Base-by-base conservation (phyloP, 2,329 filamentous ascomycete genomes). In the Amesomyces nigricolor region DNA sequence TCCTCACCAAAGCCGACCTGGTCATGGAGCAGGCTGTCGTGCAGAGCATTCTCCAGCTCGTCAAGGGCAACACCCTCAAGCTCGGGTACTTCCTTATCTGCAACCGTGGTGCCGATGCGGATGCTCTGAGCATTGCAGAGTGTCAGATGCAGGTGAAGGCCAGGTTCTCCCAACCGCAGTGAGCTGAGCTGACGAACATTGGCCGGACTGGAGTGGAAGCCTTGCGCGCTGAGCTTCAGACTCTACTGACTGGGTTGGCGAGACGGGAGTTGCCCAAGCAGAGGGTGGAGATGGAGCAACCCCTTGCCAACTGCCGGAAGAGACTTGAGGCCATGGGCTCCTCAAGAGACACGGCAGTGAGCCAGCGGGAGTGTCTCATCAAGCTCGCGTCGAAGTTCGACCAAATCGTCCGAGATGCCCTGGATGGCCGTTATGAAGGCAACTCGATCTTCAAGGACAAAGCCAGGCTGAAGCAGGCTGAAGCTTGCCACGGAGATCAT, bases 1-100 rank as follows among this genome's bases (percentile, higher is more conserved):
- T 79, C 0, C 69, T 86, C 0, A 86, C 82, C 0, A 86, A 86
- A 60, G 78, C 81, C 0, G 83, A 87, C 54, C 68, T 85, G 0
- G 75, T 77, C 0, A 65, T 64, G 0, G 77, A 80, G 47, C 54
- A 64, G 0, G 68, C 68, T 0, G 73, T 67, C 0, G 67, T 74
- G 26, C 62, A 67, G 0, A 69, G 69, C 1, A 67, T 75, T 1
- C 65, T 74, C 3, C 69, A 78, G 4, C 70, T 78, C 0, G 68
- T 79, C 0, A 45, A 51, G 0, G 75, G 75, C 0, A 66, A 68
- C 0, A 63, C 72, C 1, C 65, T 79, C 0, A 69, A 69, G 1
- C 69, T 81, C 0, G 77, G 78, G 0, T 80, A 78, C 51, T 78
- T 69, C 16, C 63, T 79, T 0, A 73, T 81, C 47, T 72, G 73